phyloP scores from a whole-genome alignment of 805 yeast genomes.

The Trichomonascus vanleenenianus region DNA sequence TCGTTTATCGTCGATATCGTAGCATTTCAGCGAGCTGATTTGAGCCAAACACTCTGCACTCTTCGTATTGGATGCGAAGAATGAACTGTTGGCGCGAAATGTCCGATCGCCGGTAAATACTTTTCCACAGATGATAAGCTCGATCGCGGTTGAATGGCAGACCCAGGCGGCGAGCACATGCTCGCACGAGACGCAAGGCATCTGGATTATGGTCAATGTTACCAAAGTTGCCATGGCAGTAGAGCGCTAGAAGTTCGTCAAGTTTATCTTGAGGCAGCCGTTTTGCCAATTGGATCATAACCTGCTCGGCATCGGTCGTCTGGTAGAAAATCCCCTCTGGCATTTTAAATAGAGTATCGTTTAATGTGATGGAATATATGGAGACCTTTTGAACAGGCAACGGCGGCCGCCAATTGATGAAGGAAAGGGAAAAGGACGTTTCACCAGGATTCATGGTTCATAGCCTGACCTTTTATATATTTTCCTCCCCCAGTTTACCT shows the following conservation, averaged over 20 bases:
- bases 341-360: too few relatives aligned
- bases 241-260: slow-evolving; percentile 8
- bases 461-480: too few relatives aligned
- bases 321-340: neutral
- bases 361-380: too few relatives aligned
- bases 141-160: slow-evolving; percentile 4
- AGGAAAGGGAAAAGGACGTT: too few relatives aligned
- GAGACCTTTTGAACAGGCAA: too few relatives aligned
- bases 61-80: slow-evolving; percentile 6
- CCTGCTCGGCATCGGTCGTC: neutral
- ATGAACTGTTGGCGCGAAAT: slow-evolving; percentile 8
- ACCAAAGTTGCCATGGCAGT: slow-evolving; percentile 11
- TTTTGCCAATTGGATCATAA: neutral
- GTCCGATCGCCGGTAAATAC: slow-evolving; percentile 7
- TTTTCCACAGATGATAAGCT: slow-evolving; percentile 5
- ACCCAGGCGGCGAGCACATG: slow-evolving; percentile 3
- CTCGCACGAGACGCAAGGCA: slow-evolving; percentile 1
- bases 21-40: slow-evolving; percentile 11
- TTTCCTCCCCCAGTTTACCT: too few relatives aligned
- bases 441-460: too few relatives aligned
- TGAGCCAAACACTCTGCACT: slow-evolving; percentile 6
- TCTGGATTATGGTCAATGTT: slow-evolving; percentile 7
- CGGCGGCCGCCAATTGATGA: too few relatives aligned
- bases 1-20: neutral
- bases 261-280: neutral